Conservation (phyloP, 306 rosid genomes). For the Senna siamea region DNA sequence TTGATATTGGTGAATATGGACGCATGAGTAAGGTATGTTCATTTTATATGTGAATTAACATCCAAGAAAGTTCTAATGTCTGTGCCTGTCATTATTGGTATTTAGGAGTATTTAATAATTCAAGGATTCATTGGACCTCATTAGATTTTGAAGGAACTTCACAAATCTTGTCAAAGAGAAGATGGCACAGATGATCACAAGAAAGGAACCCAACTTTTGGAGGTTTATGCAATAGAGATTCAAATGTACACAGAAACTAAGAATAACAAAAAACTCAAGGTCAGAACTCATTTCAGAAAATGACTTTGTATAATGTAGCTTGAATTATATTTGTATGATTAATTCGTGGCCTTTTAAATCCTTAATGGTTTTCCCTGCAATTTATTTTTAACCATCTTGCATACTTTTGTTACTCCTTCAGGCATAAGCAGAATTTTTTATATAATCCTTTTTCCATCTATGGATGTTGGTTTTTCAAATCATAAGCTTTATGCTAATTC, state of each 20-base stretch:
- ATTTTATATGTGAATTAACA: slow-evolving; percentile 1
- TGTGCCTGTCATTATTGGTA: slow-evolving; percentile 22
- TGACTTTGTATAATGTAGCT: slow-evolving; percentile 19
- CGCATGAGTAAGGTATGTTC: slow-evolving; percentile 88
- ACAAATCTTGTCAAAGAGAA: slow-evolving; percentile 91
- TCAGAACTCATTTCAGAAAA: slow-evolving; percentile 41
- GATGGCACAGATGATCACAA: slow-evolving; percentile 98
- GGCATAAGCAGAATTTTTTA: neutral
- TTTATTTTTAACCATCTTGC: slow-evolving; percentile 18
- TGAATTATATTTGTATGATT: neutral
- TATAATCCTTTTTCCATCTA: neutral
- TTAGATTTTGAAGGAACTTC: slow-evolving; percentile 94
- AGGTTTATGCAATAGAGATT: slow-evolving; percentile 94
- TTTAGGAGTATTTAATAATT: slow-evolving; percentile 30
- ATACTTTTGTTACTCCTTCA: neutral
- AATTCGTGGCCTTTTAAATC: slow-evolving; percentile 12
- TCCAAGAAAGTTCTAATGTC: slow-evolving; percentile 6
- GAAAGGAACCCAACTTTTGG: slow-evolving; percentile 96
- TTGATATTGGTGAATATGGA: slow-evolving; percentile 97
- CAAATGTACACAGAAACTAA: slow-evolving; percentile 98
- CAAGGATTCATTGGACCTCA: slow-evolving; percentile 29
- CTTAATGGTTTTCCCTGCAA: slow-evolving; percentile 20
- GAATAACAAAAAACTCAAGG: slow-evolving; percentile 98
- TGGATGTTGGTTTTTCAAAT: neutral
- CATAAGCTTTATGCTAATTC: neutral